Base-by-base conservation (phyloP, 305 asterid species). In the Lippia alba region DNA sequence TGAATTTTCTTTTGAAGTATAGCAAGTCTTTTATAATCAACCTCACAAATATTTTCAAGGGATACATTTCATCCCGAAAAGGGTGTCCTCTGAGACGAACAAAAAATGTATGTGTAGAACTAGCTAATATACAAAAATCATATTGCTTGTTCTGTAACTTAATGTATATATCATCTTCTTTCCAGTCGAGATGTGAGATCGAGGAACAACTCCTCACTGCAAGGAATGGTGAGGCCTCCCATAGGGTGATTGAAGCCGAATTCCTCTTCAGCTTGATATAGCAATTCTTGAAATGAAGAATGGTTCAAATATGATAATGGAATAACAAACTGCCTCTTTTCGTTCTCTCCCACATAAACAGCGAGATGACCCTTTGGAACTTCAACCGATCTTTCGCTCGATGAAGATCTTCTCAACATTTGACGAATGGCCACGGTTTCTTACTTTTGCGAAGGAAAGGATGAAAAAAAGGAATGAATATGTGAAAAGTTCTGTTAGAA, bases 321-420 rank as follows among this genome's bases (percentile, higher is more conserved):
- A 18, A 71, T 24, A 0, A 71, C 75, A 70, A 66, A 77, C 0
- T 67, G 32, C 55, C 1, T 75, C 71, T 72, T 76, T 1, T 63
- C 62, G 12, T 45, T 36, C 33, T 58, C 16, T 0, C 81, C 78
- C 12, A 79, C 76, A 68, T 79, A 79, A 24, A 80, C 81, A 8
- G 74, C 73, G 39, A 62, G 12, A 40, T 75, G 73, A 6, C 80
- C 80, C 69, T 74, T 70, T 14, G 79, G 77, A 39, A 74, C 77
- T 24, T 74, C 64, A 12, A 30, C 32, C 50, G 72, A 77, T 56
- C 75, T 77, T 40, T 54, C 73, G 0, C 41, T 4, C 0, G 66
- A 69, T 1, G 63, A 63, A 50, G 79, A 36, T 36, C 41, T 5
- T 78, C 76, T 78, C 67, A 76, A 50, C 62, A 76, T 64, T 18